These are phyloP conservation scores for Coelastrella sp. DNA, from an alignment of 139 green algal species.

Conservation along the genomic window DNA sequence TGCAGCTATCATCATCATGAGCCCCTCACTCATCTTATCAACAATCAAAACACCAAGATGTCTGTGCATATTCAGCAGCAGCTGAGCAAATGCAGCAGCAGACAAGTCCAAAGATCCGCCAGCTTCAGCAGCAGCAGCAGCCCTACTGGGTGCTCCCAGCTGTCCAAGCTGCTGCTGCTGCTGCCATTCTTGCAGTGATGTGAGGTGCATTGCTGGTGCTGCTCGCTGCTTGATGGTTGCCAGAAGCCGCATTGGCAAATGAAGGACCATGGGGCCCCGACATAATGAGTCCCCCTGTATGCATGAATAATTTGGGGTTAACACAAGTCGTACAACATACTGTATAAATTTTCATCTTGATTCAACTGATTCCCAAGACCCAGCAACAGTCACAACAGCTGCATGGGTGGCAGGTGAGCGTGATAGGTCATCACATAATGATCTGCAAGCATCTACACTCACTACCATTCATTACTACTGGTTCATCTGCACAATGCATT, in stretches of 20 bases:
- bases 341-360: too few relatives aligned
- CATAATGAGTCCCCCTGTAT: slow-evolving; percentile 69
- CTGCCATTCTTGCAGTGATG: neutral
- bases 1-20: slow-evolving; percentile 1
- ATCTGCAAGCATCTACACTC: too few relatives aligned
- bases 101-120: neutral
- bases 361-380: too few relatives aligned
- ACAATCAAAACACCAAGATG: slow-evolving; percentile 35
- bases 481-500: too few relatives aligned
- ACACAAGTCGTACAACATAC: too few relatives aligned
- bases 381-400: too few relatives aligned
- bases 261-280: slow-evolving; percentile 70
- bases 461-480: too few relatives aligned
- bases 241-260: slow-evolving; percentile 36
- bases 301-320: too few relatives aligned
- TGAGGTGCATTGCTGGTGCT: neutral
- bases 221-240: slow-evolving; percentile 22
- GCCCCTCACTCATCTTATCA: neutral
- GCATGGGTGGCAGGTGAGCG: too few relatives aligned
- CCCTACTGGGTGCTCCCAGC: too few relatives aligned
- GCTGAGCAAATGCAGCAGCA: slow-evolving; percentile 35
- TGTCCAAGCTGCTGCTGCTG: neutral
- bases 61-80: slow-evolving; percentile 45
- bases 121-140: neutral
- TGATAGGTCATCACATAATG: too few relatives aligned